These are phyloP conservation scores for Blastocrithidia nonstop DNA, from an alignment of 208 protist species.

Conservation along the genomic window DNA sequence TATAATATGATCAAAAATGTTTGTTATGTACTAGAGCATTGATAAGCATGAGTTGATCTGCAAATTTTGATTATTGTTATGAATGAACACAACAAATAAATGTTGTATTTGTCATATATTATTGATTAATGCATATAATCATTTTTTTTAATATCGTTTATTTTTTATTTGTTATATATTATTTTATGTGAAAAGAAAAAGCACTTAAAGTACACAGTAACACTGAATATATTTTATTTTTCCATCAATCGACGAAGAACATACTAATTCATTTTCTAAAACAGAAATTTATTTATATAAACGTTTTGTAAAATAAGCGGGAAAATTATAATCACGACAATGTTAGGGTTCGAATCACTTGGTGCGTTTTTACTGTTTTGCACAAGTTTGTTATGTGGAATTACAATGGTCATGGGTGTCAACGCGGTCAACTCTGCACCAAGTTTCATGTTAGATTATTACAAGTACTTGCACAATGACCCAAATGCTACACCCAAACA, in stretches of 20 bases:
- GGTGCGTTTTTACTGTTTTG: conserved; percentile 32
- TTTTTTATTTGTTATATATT: background rate
- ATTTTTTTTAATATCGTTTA: no score
- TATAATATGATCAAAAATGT: no score
- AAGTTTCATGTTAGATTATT: conserved; percentile 76
- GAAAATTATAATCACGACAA: no score
- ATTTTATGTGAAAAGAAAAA: conserved; percentile 1
- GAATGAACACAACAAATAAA: no score
- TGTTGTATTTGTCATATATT: background rate
- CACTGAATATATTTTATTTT: conserved; percentile 6
- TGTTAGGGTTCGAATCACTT: no score
- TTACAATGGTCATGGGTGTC: conserved; percentile 80
- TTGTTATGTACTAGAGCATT: no score
- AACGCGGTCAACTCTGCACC: conserved; percentile 77
- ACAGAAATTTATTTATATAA: no score
- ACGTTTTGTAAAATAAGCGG: no score
- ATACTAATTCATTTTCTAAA: no score
- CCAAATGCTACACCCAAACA: conserved; percentile 12
- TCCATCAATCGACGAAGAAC: no score
- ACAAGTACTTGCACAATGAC: conserved; percentile 41
- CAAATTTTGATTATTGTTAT: no score
- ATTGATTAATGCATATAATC: background rate
- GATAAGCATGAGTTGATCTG: no score
- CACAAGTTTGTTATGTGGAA: conserved; percentile 59
- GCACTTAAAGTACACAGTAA: background rate